Evolutionary conservation across 495 filamentous ascomycete species (phyloP), one percentile per base, ranked within the genome.

Genomic region (Cercophora scortea): DNA sequence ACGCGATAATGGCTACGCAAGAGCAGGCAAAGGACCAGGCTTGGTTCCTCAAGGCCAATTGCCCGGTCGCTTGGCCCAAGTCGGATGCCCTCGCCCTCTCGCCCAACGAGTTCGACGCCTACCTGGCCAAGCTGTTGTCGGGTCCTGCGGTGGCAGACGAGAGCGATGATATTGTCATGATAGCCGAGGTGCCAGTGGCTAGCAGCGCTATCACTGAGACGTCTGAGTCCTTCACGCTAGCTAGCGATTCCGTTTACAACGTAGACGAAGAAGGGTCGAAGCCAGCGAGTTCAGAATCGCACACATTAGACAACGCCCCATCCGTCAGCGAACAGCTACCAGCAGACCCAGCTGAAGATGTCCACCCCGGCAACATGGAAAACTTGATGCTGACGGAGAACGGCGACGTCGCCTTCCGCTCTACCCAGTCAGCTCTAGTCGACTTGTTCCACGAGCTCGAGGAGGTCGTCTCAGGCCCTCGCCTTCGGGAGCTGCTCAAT

Each of bases 361-460:
- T 19, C 7, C 12, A 19, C 16, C 32, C 44, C 13, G 42, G 35
- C 11, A 33, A 45, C 4, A 38, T 39, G 48, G 59, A 57, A 4
- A 71, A 71, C 51, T 69, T 66, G 57, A 74, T 71, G 61, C 58
- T 65, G 12, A 76, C 73, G 4, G 68, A 71, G 39, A 76, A 76
- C 51, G 50, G 45, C 7, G 71, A 70, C 38, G 52, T 71, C 7
- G 68, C 72, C 12, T 63, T 65, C 47, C 50, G 52, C 11, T 70
- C 67, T n/a, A 69, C 74, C n/a, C 64, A 62, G 9, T 61, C 58
- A 13, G 42, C 63, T 8, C 60, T 75, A 0, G 58, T 77, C 35
- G 70, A 76, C 50, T 60, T 76, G 4, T 76, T 76, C 59, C 51
- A 52, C 46, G 71, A 76, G 49, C 61, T 75, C 8, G 68, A 71